Conservation (phyloP, 1,284 basidiomycete species). For the Caloboletus firmus region DNA sequence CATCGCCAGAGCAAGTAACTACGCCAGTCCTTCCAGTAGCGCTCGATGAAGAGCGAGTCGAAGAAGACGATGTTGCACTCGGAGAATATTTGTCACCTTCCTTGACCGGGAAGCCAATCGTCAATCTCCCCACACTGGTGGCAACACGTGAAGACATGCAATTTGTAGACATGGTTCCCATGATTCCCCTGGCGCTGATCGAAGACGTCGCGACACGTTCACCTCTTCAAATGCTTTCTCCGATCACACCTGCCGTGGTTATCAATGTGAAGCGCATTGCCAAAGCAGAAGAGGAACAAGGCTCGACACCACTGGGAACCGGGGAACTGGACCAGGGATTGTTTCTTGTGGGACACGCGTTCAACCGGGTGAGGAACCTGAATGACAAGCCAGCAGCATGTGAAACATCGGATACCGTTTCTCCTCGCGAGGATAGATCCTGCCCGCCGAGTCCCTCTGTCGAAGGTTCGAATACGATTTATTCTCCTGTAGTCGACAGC, state of each 20-base stretch:
- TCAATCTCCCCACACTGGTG: slow-evolving; percentile 19
- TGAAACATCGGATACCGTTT: not conserved
- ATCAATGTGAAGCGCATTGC: slow-evolving; percentile 1
- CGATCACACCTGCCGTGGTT: slow-evolving; percentile 8
- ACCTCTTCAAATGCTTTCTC: slow-evolving; percentile 7
- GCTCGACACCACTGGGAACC: not conserved
- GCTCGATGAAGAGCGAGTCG: not conserved
- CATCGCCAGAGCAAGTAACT: not conserved
- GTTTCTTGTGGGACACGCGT: not conserved
- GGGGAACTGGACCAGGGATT: not conserved
- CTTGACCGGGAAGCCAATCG: not conserved
- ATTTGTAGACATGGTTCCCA: not conserved
- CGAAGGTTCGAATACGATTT: not conserved
- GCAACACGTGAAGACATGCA: not conserved
- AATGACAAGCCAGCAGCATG: not conserved
- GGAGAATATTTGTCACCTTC: not conserved
- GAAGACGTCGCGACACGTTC: slow-evolving; percentile 18
- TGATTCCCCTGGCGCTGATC: not conserved
- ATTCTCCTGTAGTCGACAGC: not conserved
- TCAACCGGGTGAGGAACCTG: not conserved
- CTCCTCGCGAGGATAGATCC: not conserved
- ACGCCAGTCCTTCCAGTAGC: not conserved
- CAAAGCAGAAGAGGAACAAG: not conserved
- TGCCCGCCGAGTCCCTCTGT: not conserved
- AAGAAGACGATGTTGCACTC: not conserved